Base-by-base conservation (phyloP, 768 basidiomycete species). In the Lactarius sp. region DNA sequence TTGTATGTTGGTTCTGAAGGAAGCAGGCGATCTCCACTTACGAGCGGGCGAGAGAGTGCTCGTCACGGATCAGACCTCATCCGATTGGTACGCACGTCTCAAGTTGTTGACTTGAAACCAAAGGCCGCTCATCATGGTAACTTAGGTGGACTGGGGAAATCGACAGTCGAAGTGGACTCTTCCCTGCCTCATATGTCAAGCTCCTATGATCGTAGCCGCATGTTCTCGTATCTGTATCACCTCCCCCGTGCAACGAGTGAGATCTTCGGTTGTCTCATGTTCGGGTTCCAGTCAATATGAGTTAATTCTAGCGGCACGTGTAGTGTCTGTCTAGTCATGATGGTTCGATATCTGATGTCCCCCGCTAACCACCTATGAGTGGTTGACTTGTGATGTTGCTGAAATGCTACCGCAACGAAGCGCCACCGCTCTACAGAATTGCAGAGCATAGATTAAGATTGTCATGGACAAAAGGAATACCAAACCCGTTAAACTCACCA, bases 21-120 rank as follows among this genome's bases (percentile, higher is more conserved):
- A 90, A 64, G 72, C 85, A 18, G 85, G 80, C 6, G 90, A 92
- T 77, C 75, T 92, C 39, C 71, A 75, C 42, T 76, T 92, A 61
- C 76, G 78, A 49, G 82, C 80, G 55, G 81, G 82, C 12, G 77
- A 84, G 69, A 78, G 80, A 50, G 78, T 92, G n/a, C 73, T 84
- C 62, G 79, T 92, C 44, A 79, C 82, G 6, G 86, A 86, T 67
- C 79, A 77, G 68, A 83, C 85, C 6, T 89, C 88, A 10, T 85
- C 85, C 27, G 90, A 92, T 68, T 92, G 90, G 90, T 91, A 64
- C 20, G 85, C 69, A 49, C 50, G 14, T 36, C 18, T 18, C 52
- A 34, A 33, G 20, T 18, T 58, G 12, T 44, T 18, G 22, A 39
- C 36, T 10, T n/a, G 16, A 22, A n/a, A 46, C n/a, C 41, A 12